phyloP scores from a whole-genome alignment of 2,329 filamentous ascomycete species.

The Aspergillus niger region DNA sequence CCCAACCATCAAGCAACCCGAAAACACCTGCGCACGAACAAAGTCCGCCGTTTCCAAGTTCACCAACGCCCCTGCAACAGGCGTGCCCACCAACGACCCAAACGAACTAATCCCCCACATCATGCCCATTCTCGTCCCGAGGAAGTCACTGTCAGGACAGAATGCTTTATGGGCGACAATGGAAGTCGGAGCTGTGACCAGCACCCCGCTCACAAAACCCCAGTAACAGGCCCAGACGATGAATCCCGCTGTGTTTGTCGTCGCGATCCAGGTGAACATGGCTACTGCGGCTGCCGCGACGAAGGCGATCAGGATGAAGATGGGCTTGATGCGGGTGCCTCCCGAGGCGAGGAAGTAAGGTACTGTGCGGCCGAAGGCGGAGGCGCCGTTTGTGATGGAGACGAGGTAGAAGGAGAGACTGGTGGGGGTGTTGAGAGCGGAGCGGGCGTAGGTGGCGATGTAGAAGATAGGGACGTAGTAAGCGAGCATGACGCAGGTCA shows the following conservation, averaged over 20 bases:
- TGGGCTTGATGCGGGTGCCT: constrained; percentile 32
- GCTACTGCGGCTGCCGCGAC: constrained; percentile 29
- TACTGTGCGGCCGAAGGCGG: constrained; percentile 52
- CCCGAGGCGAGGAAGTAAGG: constrained; percentile 42
- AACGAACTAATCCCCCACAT: constrained; percentile 40
- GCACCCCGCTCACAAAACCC: constrained; percentile 33
- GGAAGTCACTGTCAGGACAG: constrained; percentile 28
- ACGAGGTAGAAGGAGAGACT: constrained; percentile 50
- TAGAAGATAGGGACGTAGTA: constrained; percentile 52
- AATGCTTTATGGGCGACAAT: constrained; percentile 35
- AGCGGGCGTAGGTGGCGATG: constrained; percentile 47
- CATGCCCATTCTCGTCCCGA: constrained; percentile 36
- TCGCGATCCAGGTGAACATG: constrained; percentile 38
- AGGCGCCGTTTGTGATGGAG: constrained; percentile 55
- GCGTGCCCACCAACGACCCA: constrained; percentile 33
- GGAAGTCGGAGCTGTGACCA: constrained; percentile 33
- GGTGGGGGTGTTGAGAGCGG: constrained; percentile 52
- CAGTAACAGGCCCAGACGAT: constrained; percentile 38
- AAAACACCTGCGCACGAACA: constrained; percentile 34
- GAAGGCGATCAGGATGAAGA: constrained; percentile 24
- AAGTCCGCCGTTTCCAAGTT: constrained; percentile 30
- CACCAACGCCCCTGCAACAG: constrained; percentile 36
- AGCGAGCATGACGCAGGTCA: constrained; percentile 49
- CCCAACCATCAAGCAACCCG: constrained; percentile 35
- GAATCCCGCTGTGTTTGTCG: constrained; percentile 24